phyloP scores from a whole-genome alignment of 192 early-diverging fungal species.

The Diversispora epigaea region DNA sequence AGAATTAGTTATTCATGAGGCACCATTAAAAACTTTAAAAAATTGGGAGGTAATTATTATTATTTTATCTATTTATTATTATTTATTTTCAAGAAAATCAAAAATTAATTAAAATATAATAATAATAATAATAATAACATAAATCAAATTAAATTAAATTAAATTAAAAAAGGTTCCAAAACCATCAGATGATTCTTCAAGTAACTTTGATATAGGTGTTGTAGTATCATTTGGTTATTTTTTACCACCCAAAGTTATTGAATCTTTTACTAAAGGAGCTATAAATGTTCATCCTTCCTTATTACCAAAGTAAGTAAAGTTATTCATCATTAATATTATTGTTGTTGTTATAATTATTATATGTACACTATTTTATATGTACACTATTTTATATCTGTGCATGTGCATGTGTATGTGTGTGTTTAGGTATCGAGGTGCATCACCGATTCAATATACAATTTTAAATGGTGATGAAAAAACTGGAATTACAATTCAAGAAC shows the following conservation, averaged over 20 bases:
- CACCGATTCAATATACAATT: constrained; percentile 86
- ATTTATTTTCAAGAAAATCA: too few relatives aligned
- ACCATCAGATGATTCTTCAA: constrained; percentile 3
- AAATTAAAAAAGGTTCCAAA: constrained; percentile 8
- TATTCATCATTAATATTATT: background rate
- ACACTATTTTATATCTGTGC: background rate
- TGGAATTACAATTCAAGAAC: constrained; percentile 85
- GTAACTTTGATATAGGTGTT: constrained; percentile 76
- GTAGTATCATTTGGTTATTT: constrained; percentile 96
- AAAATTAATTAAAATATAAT: too few relatives aligned
- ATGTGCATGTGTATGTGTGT: background rate
- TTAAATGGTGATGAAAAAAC: constrained; percentile 69
- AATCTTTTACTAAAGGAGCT: constrained; percentile 62
- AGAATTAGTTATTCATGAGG: constrained; percentile 46
- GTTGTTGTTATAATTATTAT: background rate
- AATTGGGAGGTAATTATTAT: constrained; percentile 49
- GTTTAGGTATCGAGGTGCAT: constrained; percentile 75
- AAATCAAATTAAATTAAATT: too few relatives aligned
- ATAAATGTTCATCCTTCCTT: constrained; percentile 95
- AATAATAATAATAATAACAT: too few relatives aligned
- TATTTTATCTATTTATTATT: background rate
- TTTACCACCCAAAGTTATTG: constrained; percentile 71
- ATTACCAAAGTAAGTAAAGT: constrained; percentile 64
- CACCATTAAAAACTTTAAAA: constrained; percentile 52
- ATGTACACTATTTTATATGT: too few relatives aligned